Base-by-base conservation (phyloP, 331 rosid species). In the Quercus tomentella region DNA sequence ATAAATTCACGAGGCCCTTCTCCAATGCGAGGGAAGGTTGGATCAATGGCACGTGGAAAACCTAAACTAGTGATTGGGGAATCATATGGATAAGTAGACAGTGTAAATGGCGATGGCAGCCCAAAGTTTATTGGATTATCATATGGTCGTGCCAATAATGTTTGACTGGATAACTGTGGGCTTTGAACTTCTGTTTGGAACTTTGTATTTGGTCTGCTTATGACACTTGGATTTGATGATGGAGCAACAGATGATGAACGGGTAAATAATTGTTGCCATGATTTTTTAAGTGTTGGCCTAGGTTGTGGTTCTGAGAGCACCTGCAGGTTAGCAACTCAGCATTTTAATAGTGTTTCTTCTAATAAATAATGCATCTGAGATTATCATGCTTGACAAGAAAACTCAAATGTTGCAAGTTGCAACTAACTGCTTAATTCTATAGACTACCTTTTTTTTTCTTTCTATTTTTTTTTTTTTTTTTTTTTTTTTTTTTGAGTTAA, bases 211-310 rank as follows among this genome's bases (percentile, higher is more conserved):
- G 99, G 99, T 87, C 97, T 90, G 75, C 97, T 89, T 75, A 91
- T 96, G 74, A 96, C 98, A 87, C 82, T 93, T 80, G 85, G 75
- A 88, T 79, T 91, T 6, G 97, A 75, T 28, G 92, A 76, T 76
- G 85, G 85, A 65, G 91, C 93, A 77, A 71, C 89, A 41, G 96
- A 65, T 5, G 97, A 71, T 15, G 97, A 89, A 68, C 94, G 92
- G 56, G 97, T 91, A 87, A 93, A 96, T 84, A 96, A 88, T 63
- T 96, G 99, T 81, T 96, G 98, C 99, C 99, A 96, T 9, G 99
- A 89, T 80, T 86, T 96, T 85, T 89, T 93, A 31, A 96, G 99
- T 20, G 87, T 88, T 73, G 86, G 62, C 81, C 88, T 87, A 62
- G 94, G 85, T 76, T 87, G 94, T 23, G 87, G 79, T 80, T 92